Evolutionary conservation across 2,329 filamentous ascomycete genomes (phyloP), one percentile per base, ranked within the genome.

Genomic region (Talaromyces sp.): DNA sequence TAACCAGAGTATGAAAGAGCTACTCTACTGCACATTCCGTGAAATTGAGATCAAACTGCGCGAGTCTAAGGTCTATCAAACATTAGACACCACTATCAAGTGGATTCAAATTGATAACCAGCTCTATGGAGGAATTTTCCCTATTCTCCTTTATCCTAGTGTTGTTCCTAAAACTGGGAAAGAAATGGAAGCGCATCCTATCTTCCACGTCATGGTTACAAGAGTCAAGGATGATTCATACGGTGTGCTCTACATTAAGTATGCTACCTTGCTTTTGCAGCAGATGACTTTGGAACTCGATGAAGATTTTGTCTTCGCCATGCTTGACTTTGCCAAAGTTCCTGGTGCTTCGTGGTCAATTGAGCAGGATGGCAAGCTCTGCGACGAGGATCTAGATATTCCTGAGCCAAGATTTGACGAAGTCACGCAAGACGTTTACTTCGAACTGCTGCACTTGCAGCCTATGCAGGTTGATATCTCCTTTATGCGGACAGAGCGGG

Each of bases 51-150:
- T 99, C 64, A 92, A 93, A 63, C 96, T 95, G 75, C 91, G 87
- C 59, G 95, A 99, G 70, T 98, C 95, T n/a, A 85, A 87, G 19
- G 80, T 97, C 17, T 96, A 96, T 71, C 95, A 99, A 75, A 98
- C 92, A 0, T 77, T 97, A 63, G 93, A 91, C 54, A 81, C 95
- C 56, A 90, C 91, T 0, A 89, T 98, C 72, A 98, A 99, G 75
- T 99, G 96, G 96, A 95, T 99, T 29, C 95, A 99, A 75, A 90
- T 99, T 67, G 95, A 99, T 76, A 99, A 99, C 68, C 95, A 99
- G 75, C 85, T 99, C 14, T 99, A 99, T 70, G 96, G 96, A 29
- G 95, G 96, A 27, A 93, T 99, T 67, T 99, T 99, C 82, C 95
- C 95, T 0, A 96, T 99, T 78, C 86, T 99, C 31, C 82, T 99